These are phyloP conservation scores for Dendrobium huoshanense DNA, from an alignment of 106 monocot genomes.

Conservation along the genomic window DNA sequence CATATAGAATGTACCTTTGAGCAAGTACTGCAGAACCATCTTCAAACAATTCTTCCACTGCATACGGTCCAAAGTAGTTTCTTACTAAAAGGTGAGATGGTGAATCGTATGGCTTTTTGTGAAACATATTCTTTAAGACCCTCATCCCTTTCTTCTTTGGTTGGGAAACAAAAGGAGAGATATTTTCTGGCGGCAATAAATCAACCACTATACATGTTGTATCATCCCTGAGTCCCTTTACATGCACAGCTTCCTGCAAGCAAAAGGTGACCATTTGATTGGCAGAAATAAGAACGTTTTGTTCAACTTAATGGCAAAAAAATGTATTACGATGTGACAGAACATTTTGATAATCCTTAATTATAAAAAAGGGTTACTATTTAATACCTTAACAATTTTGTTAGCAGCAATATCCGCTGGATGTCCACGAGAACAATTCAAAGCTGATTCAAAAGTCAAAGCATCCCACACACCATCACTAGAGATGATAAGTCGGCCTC, in stretches of 20 bases:
- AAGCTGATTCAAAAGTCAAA: constrained; percentile 45
- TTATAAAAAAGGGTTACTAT: background rate
- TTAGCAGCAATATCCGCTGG: constrained; percentile 53
- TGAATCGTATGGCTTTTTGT: constrained; percentile 31
- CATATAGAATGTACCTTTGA: constrained; percentile 25
- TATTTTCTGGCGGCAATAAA: constrained; percentile 76
- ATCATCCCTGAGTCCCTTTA: constrained; percentile 70
- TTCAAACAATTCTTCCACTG: constrained; percentile 70
- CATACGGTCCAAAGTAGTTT: constrained; percentile 37
- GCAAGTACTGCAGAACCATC: constrained; percentile 63
- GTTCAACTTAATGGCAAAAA: background rate
- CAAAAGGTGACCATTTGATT: background rate
- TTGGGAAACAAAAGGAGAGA: constrained; percentile 28
- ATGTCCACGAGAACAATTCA: constrained; percentile 65
- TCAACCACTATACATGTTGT: constrained; percentile 89
- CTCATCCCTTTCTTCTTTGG: constrained; percentile 52
- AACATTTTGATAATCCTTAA: background rate
- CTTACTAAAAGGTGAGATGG: constrained; percentile 20
- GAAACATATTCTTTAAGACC: constrained; percentile 47
- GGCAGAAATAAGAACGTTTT: background rate
- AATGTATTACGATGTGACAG: no score
- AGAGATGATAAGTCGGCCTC: constrained; percentile 76
- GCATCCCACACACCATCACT: constrained; percentile 98
- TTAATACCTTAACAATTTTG: constrained; percentile 68
- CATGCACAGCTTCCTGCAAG: constrained; percentile 64